Conservation (phyloP, 345 rosid species). For the Sapria himalayana region DNA sequence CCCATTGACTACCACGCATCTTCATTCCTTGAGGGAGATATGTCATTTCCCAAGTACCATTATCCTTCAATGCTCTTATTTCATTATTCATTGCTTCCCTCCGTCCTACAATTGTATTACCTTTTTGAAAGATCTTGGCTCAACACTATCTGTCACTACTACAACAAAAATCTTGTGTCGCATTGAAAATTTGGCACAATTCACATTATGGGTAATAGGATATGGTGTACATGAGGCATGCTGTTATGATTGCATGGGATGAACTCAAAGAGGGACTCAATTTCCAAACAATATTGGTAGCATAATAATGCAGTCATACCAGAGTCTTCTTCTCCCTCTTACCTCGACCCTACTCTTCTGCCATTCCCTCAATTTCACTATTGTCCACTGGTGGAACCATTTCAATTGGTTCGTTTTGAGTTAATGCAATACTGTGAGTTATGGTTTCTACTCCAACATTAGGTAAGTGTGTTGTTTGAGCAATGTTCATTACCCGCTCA, state of each 20-base stretch:
- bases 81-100: neutral
- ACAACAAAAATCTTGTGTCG: too few relatives aligned
- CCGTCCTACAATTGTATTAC: neutral
- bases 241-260: neutral
- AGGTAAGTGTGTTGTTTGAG: too few relatives aligned
- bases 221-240: neutral
- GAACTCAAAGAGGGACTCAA: constrained; percentile 1
- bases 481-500: too few relatives aligned
- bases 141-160: too few relatives aligned
- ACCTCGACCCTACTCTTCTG: too few relatives aligned
- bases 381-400: neutral
- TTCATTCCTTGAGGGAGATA: neutral
- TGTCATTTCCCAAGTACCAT: neutral
- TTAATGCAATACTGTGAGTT: too few relatives aligned
- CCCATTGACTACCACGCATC: neutral
- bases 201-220: too few relatives aligned
- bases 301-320: neutral
- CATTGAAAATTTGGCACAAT: too few relatives aligned
- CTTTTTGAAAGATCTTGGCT: neutral
- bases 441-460: too few relatives aligned
- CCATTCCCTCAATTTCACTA: too few relatives aligned
- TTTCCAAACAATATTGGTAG: neutral
- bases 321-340: neutral
- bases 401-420: too few relatives aligned
- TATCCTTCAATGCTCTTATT: neutral